Conservation (phyloP, 495 filamentous ascomycete genomes). For the Penicillium samsonianum region DNA sequence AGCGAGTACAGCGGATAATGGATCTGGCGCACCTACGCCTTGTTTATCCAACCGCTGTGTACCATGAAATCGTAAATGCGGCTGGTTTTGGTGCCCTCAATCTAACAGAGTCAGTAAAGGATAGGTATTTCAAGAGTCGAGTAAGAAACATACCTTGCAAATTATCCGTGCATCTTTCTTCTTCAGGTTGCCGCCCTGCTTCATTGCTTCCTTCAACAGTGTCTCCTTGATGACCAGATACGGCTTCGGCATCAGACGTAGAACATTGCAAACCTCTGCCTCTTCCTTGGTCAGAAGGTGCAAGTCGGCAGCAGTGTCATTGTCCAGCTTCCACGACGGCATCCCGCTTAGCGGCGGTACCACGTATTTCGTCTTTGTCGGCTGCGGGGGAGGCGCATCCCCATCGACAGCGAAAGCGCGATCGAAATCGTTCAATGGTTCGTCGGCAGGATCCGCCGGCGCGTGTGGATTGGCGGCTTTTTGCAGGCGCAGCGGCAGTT, state of each 20-base stretch:
- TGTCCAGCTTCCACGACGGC: conserved; percentile 66
- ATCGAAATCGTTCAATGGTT: conserved; percentile 45
- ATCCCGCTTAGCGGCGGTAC: conserved; percentile 55
- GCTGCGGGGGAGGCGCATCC: conserved; percentile 43
- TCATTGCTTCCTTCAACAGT: conserved; percentile 83
- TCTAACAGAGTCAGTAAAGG: conserved; percentile 38
- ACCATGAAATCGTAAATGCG: conserved; percentile 94
- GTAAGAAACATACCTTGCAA: conserved; percentile 53
- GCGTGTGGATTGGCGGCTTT: conserved; percentile 39
- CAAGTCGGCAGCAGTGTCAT: conserved; percentile 74
- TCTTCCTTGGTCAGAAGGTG: conserved; percentile 88
- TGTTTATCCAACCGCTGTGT: conserved; percentile 87
- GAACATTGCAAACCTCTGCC: conserved; percentile 75
- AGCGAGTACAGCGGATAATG: conserved; percentile 5
- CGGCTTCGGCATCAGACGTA: conserved; percentile 86
- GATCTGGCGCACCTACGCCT: conserved; percentile 45
- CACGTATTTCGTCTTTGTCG: conserved; percentile 50
- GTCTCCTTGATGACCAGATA: conserved; percentile 93
- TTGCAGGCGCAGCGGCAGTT: conserved; percentile 64
- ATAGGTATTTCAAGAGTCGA: background rate
- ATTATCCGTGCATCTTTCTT: conserved; percentile 82
- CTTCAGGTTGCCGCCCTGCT: conserved; percentile 81
- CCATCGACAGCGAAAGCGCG: conserved; percentile 46
- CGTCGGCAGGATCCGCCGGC: conserved; percentile 33
- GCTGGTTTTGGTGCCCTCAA: conserved; percentile 64